Evolutionary conservation across 2,329 filamentous ascomycete genomes (phyloP), one percentile per base, ranked within the genome.

Genomic region (Nigrospora sphaerica): DNA sequence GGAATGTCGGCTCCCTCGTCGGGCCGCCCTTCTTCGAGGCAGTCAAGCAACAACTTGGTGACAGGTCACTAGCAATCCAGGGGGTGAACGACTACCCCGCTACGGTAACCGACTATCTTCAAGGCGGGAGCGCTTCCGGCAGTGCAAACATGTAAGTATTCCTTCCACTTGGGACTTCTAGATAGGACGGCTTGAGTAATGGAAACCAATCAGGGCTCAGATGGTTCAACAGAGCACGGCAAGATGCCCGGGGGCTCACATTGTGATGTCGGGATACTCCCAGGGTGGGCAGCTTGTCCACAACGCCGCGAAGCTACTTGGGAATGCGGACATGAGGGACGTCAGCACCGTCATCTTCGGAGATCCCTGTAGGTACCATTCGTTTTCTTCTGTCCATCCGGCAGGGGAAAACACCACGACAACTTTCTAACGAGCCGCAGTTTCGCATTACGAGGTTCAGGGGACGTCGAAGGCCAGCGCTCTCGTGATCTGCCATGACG

Each of bases 1-100:
- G 74, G 36, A 79, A 77, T 52, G 71, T 80, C 42, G 77, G 77
- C 18, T 56, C 55, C 19, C 49, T 71, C 6, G 65, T 70, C 2
- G 77, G 77, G 1, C 75, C 75, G 2, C 69, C 72, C 2, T 72
- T 80, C 52, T 73, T 75, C 49, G 60, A 68, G 34, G 67, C 69
- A n/a, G 2, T 50, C 31, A 17, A 37, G 7, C 6, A 35, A 13
- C n/a, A 18, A 9, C 13, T 49, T 12, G 32, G 32, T 4, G 23
- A 14, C n/a, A 41, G 35, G n/a, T 18, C 41, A 18, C 35, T 44
- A 12, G 39, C 39, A n/a, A 32, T 43, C 14, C 47, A 49, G 41
- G 47, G 47, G 12, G 44, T 49, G n/a, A 41, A 49, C 37, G 19
- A 39, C 14, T 49, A 49, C 31, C 32, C 12, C 2, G 44, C 47